Evolutionary conservation across 2,329 filamentous ascomycete species (phyloP), one percentile per base, ranked within the genome.

Genomic region (Aspergillus pseudotamarii): DNA sequence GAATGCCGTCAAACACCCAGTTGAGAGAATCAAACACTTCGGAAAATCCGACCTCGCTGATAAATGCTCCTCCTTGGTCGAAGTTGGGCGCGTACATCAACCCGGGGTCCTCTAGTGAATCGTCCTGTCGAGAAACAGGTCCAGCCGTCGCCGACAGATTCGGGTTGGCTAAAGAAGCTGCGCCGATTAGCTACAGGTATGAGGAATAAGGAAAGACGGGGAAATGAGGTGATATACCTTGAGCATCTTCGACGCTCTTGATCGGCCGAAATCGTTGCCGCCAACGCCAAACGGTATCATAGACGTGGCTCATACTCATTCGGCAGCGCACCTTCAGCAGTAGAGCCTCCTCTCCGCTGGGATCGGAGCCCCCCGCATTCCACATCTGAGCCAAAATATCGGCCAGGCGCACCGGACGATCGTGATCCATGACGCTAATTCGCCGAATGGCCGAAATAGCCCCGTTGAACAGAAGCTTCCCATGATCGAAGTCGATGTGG

Each of bases 11-110:
- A 69, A 97, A 83, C 82, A 96, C 93, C 93, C 94, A 97, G 75
- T 94, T 92, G 68, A 96, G 86, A 0, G 93, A 92, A 77, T 96
- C 93, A 74, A 96, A 96, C 65, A 95, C 92, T 63, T 91, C 85
- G 48, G 85, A 86, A 64, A 91, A 90, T 68, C 84, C 84, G 63
- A 80, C 72, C 58, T 78, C 77, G 34, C 72, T 75, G 63, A 79
- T 76, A 41, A 79, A 78, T 2, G 73, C 73, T 43, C 72, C 73
- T 36, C 72, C 69, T 62, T 78, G 75, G 45, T 78, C 75, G 57
- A 78, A 78, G 45, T 76, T 74, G 12, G 72, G 59, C 6, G 76
- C 68, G 26, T 78, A 69, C 46, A 79, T 72, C 66, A 78, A 58
- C 3, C 69, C 69, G 6, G 73, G 64, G 43, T 73, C 75, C 21